phyloP scores from a whole-genome alignment of 2,329 filamentous ascomycete genomes.

The Colletotrichum viniferum region DNA sequence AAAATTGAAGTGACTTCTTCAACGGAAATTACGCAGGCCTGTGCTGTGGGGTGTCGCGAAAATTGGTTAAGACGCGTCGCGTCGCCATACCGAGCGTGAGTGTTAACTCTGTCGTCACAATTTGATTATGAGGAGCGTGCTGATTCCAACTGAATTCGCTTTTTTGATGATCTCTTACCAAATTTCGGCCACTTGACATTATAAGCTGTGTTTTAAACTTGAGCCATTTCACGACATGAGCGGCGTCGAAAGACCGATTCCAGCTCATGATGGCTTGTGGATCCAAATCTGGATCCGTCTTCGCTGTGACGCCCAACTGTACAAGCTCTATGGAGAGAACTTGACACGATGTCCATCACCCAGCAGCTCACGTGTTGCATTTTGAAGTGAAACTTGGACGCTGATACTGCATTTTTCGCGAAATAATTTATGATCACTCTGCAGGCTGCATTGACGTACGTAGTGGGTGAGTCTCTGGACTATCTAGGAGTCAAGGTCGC shows the following conservation, averaged over 20 bases:
- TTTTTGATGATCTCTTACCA: background rate
- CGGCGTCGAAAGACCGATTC: background rate
- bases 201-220: background rate
- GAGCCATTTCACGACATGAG: background rate
- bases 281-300: background rate
- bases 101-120: background rate
- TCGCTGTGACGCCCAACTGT: background rate
- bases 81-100: background rate
- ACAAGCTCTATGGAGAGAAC: background rate
- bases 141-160: background rate
- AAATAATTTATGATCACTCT: background rate
- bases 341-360: background rate
- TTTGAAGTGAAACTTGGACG: background rate
- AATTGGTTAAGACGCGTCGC: background rate
- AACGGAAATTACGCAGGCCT: background rate
- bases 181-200: background rate
- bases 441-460: background rate
- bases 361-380: background rate
- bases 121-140: background rate
- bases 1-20: background rate
- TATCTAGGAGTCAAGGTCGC: background rate
- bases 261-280: background rate
- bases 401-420: background rate
- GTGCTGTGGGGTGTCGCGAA: background rate
- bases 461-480: background rate